Evolutionary conservation across 257 asterid species (phyloP), one percentile per base, ranked within the genome.

Genomic region (Prunella vulgaris): DNA sequence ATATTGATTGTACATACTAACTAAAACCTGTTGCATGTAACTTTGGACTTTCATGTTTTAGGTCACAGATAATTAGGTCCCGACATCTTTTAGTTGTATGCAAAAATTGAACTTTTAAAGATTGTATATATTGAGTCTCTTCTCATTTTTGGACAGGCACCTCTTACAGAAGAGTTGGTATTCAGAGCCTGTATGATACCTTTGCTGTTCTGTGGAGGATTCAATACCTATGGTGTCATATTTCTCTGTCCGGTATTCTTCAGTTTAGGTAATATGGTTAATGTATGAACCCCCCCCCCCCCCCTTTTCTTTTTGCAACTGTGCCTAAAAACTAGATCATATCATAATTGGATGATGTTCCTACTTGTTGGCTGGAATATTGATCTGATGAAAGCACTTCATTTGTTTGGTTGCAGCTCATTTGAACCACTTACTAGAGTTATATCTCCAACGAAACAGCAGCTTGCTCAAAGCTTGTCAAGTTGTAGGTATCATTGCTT

Each of bases 181-280:
- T 94, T 94, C 80, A 88, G 99, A 83, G 96, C 99, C 58, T 94
- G 95, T 77, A 94, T 94, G 97, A 80, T 89, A 69, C 90, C 99
- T 54, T 83, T 94, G 85, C 95, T 94, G 60, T 81, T 89, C 15
- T 94, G 97, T 75, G 97, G 92, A 72, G 97, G 97, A 75, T 87
- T 89, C 74, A 80, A 77, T 64, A 85, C 93, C 68, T 86, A 82
- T 27, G 54, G 76, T 5, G 95, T 85, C 42, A 74, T 91, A 74
- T 86, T 87, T 71, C 87, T 94, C 52, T 87, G 96, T 63, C 99
- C 99, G 14, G 64, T 89, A 60, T 89, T 84, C 82, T 91, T 94
- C 86, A 91, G 97, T 86, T 83, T 94, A 84, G 99, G 97, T 87
- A 78, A 68, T n/a, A 20, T 48, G 32, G 42, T 54, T 66, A 42